Evolutionary conservation across 108 stramenopile species (phyloP).

Genomic region (Mayamaea pseudoterrestris): DNA sequence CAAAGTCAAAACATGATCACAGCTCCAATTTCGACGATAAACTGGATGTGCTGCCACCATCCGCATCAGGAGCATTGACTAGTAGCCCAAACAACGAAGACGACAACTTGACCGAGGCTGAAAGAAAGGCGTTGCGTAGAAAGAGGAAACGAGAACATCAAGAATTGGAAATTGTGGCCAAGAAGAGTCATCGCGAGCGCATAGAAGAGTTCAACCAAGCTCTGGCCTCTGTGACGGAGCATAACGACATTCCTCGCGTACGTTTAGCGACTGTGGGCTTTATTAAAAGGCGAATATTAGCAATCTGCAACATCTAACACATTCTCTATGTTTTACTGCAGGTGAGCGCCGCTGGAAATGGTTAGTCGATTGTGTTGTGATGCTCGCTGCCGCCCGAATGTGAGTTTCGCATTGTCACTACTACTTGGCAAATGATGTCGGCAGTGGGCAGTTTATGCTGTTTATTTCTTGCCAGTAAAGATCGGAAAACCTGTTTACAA

Average conservation of each 20-base stretch:
- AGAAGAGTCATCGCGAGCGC: constrained; percentile 41
- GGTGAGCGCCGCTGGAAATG: too few relatives aligned
- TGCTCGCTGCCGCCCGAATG: too few relatives aligned
- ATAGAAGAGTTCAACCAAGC: constrained; percentile 77
- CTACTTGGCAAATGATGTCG: too few relatives aligned
- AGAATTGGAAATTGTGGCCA: constrained; percentile 49
- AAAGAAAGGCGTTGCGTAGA: constrained; percentile 31
- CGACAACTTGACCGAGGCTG: constrained; percentile 66
- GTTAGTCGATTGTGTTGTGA: too few relatives aligned
- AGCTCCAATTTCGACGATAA: constrained; percentile 3
- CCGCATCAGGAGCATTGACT: neutral
- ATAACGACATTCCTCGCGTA: constrained; percentile 82
- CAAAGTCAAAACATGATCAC: constrained; percentile 22
- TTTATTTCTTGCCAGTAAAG: too few relatives aligned
- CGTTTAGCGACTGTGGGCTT: too few relatives aligned
- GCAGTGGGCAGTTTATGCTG: too few relatives aligned
- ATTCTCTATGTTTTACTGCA: too few relatives aligned
- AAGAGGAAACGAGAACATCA: constrained; percentile 39
- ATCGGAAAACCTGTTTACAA: too few relatives aligned
- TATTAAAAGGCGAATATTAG: too few relatives aligned
- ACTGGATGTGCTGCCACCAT: neutral
- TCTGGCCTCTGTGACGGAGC: constrained; percentile 57
- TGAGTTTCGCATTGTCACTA: too few relatives aligned
- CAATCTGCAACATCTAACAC: too few relatives aligned
- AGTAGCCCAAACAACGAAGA: constrained; percentile 17